phyloP scores from a whole-genome alignment of 768 basidiomycete species.

The Tremella fuciformis region DNA sequence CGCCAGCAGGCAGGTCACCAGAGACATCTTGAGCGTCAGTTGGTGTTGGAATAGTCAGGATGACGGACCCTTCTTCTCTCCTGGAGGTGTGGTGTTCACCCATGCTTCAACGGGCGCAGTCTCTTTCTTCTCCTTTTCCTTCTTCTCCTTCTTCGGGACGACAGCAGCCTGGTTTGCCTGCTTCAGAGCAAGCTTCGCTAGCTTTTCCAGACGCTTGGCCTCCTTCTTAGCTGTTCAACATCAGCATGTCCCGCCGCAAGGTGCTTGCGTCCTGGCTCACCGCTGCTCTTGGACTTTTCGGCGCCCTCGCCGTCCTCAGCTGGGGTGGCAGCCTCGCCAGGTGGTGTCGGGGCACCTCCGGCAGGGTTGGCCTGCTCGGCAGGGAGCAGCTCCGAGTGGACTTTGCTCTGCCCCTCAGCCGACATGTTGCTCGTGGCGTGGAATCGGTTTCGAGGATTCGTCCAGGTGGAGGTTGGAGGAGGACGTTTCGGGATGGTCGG shows the following conservation, averaged over 20 bases:
- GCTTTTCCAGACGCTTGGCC: slow-evolving; percentile 61
- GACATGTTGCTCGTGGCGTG: slow-evolving; percentile 11
- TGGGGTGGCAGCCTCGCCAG: slow-evolving; percentile 8
- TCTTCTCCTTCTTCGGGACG: slow-evolving; percentile 63
- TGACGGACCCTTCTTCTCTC: slow-evolving; percentile 83
- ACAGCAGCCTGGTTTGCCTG: slow-evolving; percentile 55
- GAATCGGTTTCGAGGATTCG: neutral
- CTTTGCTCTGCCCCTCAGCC: slow-evolving; percentile 22
- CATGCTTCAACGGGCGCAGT: slow-evolving; percentile 60
- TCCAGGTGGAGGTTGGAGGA: neutral
- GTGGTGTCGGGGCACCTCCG: neutral
- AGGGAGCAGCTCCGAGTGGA: slow-evolving; percentile 17
- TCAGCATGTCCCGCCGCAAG: slow-evolving; percentile 5
- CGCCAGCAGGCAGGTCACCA: slow-evolving; percentile 73
- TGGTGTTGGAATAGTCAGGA: neutral
- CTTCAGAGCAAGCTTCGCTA: slow-evolving; percentile 57
- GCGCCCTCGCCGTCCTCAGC: slow-evolving; percentile 18
- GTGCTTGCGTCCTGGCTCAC: slow-evolving; percentile 8
- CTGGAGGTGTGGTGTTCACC: slow-evolving; percentile 82
- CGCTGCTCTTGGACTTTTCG: slow-evolving; percentile 24
- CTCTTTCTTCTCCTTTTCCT: slow-evolving; percentile 67
- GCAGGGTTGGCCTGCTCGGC: slow-evolving; percentile 24
- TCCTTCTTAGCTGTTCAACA: slow-evolving; percentile 69
- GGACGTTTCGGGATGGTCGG: too few relatives aligned
- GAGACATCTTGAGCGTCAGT: slow-evolving; percentile 65